Base-by-base conservation (phyloP, 768 basidiomycete species). In the Trametopsis cervina region DNA sequence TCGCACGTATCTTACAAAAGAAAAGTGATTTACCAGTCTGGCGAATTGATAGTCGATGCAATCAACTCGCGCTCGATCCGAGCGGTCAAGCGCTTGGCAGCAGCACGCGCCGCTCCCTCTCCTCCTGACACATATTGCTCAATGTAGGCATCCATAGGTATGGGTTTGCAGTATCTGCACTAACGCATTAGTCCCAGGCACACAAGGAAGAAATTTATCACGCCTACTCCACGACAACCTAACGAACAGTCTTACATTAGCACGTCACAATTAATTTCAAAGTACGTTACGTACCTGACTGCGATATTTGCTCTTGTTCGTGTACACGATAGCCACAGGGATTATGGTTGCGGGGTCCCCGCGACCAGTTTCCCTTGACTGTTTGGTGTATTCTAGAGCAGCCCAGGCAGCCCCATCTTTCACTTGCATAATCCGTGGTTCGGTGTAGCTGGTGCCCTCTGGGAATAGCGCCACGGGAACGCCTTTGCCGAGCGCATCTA, bases 331-430 rank as follows among this genome's bases (percentile, higher is more conserved):
- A 4, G 89, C 82, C 18, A 83, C 80, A 5, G 94, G 92, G 33
- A 95, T 68, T 54, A 97, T 77, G 22, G 75, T 69, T 3, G 88
- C 76, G 20, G 76, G 74, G 55, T 74, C 66, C 51, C 44, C 39
- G 47, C 51, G 11, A 50, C 56, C 44, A 57, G 81, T 70, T 47
- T 81, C 78, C 51, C 68, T 68, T 29, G 79, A 71, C 80, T 89
- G 93, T 57, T 86, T 85, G 9, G 80, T 74, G 64, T 93, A 98
- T 67, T 98, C 96, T 54, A 97, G 72, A 4, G 93, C 89, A 42
- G 91, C 85, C 93, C 93, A 97, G 10, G 93, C 82, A 26, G 89
- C 88, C 23, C 95, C 95, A 57, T 98, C 94, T 60, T 89, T 89
- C 59, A 90, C 80, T 54, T 92, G 87, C 78, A 94, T 84, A 57